phyloP scores from a whole-genome alignment of 2,329 filamentous ascomycete genomes.

The Neopestalotiopsis clavispora region DNA sequence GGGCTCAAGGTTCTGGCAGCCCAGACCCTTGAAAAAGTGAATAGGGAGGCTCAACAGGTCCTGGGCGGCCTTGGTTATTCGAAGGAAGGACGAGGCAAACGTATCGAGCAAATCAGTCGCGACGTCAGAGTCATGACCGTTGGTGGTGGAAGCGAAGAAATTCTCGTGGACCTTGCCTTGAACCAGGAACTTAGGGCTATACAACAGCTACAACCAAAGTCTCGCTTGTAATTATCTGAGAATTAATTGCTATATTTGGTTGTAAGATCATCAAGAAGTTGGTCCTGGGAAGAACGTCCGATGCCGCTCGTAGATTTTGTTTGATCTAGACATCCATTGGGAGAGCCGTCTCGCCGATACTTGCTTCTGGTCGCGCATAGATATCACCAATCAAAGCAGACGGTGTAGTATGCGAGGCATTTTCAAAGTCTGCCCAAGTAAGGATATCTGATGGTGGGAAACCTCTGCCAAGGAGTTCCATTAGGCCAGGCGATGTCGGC shows the following conservation, averaged over 20 bases:
- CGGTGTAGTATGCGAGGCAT: neutral
- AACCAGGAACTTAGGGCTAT: conserved; percentile 8
- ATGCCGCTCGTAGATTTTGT: neutral
- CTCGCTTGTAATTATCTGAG: neutral
- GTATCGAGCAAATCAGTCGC: conserved; percentile 25
- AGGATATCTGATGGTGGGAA: neutral
- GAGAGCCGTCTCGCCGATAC: neutral
- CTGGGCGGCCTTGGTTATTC: conserved; percentile 25
- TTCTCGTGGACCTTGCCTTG: conserved; percentile 24
- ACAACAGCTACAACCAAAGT: neutral
- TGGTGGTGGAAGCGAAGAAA: conserved; percentile 24
- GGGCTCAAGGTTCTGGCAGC: conserved; percentile 25
- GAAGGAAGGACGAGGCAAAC: conserved; percentile 23
- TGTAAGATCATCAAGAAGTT: neutral
- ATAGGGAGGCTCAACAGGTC: conserved; percentile 23
- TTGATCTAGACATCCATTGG: neutral
- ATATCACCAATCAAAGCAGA: neutral
- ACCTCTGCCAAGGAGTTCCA: neutral
- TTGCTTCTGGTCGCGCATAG: neutral
- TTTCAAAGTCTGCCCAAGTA: neutral
- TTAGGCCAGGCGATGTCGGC: neutral
- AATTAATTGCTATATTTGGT: neutral
- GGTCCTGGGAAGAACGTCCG: neutral
- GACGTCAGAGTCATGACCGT: conserved; percentile 25
- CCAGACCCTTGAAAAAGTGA: conserved; percentile 22